phyloP scores from a whole-genome alignment of 805 yeast genomes.

The Myxozyma neglecta region DNA sequence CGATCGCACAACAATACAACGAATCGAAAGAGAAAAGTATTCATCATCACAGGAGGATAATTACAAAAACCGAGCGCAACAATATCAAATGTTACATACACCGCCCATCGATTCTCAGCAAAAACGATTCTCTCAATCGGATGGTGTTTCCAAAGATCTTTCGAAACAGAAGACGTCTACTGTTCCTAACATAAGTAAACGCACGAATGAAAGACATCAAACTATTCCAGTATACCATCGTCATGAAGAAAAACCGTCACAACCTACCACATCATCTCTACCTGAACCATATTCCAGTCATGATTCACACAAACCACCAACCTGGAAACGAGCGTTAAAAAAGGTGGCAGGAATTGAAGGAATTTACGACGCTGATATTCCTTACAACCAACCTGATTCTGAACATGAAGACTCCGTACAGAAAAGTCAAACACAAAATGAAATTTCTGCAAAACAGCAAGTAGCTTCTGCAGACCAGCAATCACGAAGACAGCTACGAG shows the following conservation, averaged over 20 bases:
- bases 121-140: no score
- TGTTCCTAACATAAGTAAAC: no score
- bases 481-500: background rate
- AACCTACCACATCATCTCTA: background rate
- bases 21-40: no score
- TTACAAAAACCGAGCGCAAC: no score
- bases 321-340: slow-evolving; percentile 12
- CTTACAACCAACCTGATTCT: background rate
- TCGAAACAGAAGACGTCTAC: no score
- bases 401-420: background rate
- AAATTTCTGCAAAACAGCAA: background rate
- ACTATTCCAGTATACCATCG: background rate
- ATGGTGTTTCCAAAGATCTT: no score
- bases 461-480: background rate
- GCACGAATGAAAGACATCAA: no score
- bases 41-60: no score
- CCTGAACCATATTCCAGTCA: background rate
- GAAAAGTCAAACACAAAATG: background rate
- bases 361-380: background rate
- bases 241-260: background rate
- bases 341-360: slow-evolving; percentile 11
- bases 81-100: no score
- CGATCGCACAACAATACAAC: no score
- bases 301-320: background rate
- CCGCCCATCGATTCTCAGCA: no score